Evolutionary conservation across 305 asterid species (phyloP), one percentile per base, ranked within the genome.

Genomic region (Ajuga reptans): DNA sequence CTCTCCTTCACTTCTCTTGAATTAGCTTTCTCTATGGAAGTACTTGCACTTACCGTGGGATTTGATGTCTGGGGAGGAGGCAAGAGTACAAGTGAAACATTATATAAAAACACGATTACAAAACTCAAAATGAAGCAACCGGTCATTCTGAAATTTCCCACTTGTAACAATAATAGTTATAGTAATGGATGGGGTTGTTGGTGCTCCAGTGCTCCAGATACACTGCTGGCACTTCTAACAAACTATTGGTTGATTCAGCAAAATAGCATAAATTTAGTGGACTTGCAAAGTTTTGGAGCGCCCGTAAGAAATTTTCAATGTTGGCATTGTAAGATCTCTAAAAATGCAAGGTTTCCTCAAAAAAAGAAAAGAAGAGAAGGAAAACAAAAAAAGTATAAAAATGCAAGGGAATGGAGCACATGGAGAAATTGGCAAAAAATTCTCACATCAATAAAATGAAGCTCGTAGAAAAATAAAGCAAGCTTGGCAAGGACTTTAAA

Each of bases 61-160:
- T 41, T 62, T 18, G 65, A 24, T 73, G 47, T 55, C 84, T 78
- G 75, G 33, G 71, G 52, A 62, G 37, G 50, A 71, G 56, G 59
- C 60, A 75, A 60, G 53, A 64, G 3, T 42, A 75, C 49, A 70
- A 45, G 14, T 61, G 60, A 63, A 56, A 66, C 3, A 39, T 7
- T 6, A 7, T 8, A 7, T 39, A 0, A 9, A 2, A 0, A 39
- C 8, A 31, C 3, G 0, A 3, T 31, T 31, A 5, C 6, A 31
- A 31, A 31, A 31, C 36, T 31, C 36, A 31, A 31, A 31, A 31
- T 31, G 36, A 31, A 31, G 36, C 36, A 31, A 31, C 36, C 36
- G 3, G 36, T 3, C 36, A 3, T 31, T 31, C 36, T 31, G 36
- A 3, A 31, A 1, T 31, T 31, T 31, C 36, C 36, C 36, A 31